phyloP scores from a whole-genome alignment of 164 flowering plant species.

The Kalanchoe fedtschenkoi region DNA sequence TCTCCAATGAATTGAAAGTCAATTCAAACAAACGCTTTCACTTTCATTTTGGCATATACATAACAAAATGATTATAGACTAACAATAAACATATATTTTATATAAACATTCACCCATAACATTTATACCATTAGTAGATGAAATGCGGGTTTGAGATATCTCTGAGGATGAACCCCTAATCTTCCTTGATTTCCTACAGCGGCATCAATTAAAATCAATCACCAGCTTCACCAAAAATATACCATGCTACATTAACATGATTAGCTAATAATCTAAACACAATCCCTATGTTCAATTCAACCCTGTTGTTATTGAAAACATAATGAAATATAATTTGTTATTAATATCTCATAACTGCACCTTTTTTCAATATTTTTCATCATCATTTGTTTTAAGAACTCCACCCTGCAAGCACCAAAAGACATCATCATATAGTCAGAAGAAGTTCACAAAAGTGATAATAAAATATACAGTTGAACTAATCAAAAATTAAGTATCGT shows the following conservation, averaged over 20 bases:
- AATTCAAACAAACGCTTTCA: no score
- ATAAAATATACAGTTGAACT: background rate
- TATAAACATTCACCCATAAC: no score
- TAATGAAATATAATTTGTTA: background rate
- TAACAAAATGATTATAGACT: no score
- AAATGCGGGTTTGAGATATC: no score
- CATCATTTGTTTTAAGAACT: conserved; percentile 44
- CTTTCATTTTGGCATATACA: no score
- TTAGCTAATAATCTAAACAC: background rate
- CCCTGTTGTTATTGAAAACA: background rate
- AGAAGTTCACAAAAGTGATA: background rate
- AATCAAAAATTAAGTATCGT: background rate
- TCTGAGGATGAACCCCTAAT: conserved; percentile 7
- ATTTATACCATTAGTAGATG: conserved; percentile 16
- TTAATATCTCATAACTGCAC: conserved; percentile 14
- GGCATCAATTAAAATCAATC: background rate
- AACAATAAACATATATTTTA: no score
- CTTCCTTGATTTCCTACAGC: conserved; percentile 38
- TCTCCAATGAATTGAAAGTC: no score
- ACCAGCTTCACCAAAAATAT: no score
- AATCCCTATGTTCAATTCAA: background rate
- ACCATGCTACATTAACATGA: no score
- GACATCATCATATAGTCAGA: background rate
- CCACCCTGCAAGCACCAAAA: conserved; percentile 44
- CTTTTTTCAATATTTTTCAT: conserved; percentile 54